Base-by-base conservation (phyloP, 2,329 filamentous ascomycete species). In the Fusarium decemcellulare region DNA sequence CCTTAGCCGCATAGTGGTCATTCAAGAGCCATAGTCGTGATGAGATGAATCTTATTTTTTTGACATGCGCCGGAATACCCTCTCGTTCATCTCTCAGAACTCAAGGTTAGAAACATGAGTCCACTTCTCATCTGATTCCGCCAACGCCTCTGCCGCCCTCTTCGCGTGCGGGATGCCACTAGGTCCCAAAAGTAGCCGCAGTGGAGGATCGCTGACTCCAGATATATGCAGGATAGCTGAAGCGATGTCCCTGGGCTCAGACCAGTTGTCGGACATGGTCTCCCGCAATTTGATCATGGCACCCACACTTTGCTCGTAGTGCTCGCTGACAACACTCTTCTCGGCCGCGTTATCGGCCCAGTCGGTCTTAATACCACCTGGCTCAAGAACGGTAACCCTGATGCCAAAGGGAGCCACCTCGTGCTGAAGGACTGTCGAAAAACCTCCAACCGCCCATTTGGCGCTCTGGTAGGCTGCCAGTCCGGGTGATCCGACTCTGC, bases 331-430 rank as follows among this genome's bases (percentile, higher is more conserved):
- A 2, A 61, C 51, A 0, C 63, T 61, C 0, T 72, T 60, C 6
- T 61, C 30, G 68, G 78, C 80, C 2, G 76, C 78, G 14, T 61
- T 69, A 2, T 68, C 76, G 10, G 78, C 76, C 79, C 78, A 83
- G 43, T 83, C 80, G 0, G 82, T 83, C 48, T 76, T 77, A 43
- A 83, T 81, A 8, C 77, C 81, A 11, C 81, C 81, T 0, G 81
- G 82, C 51, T 82, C 81, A 1, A 82, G 64, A 0, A 81, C 76
- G 1, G 78, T 81, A 1, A 83, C 70, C 46, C 78, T 80, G 54
- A 84, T 79, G 0, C 81, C 81, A 4, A 83, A 67, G 1, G 78
- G 67, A 1, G 75, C 64, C 0, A 82, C 55, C 39, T 84, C 82
- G n/a, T 76, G 58, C 0, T 77, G 67, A 2, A 84, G 63, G 2